Evolutionary conservation across 345 rosid species (phyloP), one percentile per base, ranked within the genome.

Genomic region (Brassica incana): DNA sequence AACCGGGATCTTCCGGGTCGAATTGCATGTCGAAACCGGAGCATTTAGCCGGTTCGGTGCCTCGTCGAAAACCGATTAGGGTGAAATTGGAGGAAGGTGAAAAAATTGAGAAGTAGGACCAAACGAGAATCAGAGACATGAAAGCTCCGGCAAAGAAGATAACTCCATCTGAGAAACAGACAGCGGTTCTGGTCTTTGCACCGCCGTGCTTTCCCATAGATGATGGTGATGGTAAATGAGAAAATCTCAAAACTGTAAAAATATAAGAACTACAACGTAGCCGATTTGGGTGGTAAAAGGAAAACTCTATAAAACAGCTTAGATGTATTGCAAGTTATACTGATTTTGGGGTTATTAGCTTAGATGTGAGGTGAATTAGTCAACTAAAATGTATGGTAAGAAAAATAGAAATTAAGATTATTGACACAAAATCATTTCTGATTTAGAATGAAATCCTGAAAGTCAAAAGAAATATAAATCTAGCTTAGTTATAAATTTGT

Each of bases 141-240:
- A 90, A 77, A 1, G 87, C 93, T 8, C 89, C 90, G 29, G 87
- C 86, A 6, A 91, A 81, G 77, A 85, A 91, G 75, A 87, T 78
- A 61, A 78, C 83, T 43, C 78, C 81, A 18, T 91, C 90, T 27
- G 81, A 68, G 38, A 88, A 64, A 58, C 83, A 84, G 6, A 68
- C 78, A 33, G 78, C 35, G n/a, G 83, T n/a, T 72, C 71, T 86
- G 75, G 65, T 87, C 29, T 88, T 84, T 36, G 71, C 8, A 29
- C 77, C 18, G 69, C 65, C 75, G 40, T 72, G 63, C 73, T 85
- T 90, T 3, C 67, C 79, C 91, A 87, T 87, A 10, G 84, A 35
- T 8, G 82, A 59, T 38, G 48, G 8, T 6, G 43, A 45, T 45
- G 56, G 67, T n/a, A 59, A 16, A 29, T 65, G 65, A 11, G 77